These are phyloP conservation scores for Helminthosporium solani DNA, from an alignment of 2,329 filamentous ascomycete species.

Conservation along the genomic window DNA sequence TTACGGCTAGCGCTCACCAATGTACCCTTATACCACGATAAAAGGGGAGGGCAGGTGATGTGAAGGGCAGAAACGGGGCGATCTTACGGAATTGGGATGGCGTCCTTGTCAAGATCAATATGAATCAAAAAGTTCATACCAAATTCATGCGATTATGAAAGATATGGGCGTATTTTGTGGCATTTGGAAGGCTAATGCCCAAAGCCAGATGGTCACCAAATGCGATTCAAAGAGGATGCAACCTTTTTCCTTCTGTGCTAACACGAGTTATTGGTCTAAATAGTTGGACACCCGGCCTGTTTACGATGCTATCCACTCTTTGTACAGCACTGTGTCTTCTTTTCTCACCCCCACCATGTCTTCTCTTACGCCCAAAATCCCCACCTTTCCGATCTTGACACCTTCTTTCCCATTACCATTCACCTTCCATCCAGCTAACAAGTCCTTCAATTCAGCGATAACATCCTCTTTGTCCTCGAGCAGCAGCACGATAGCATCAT, in stretches of 20 bases:
- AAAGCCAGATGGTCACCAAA: not conserved
- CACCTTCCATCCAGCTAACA: constrained; percentile 66
- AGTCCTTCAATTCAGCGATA: constrained; percentile 58
- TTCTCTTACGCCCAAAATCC: constrained; percentile 67
- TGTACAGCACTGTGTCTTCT: constrained; percentile 45
- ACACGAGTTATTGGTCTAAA: not conserved
- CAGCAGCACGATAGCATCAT: constrained; percentile 82
- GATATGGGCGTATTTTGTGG: not conserved
- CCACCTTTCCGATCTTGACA: constrained; percentile 61
- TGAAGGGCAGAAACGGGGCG: constrained; percentile 35
- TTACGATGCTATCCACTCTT: constrained; percentile 37
- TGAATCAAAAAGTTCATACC: constrained; percentile 45
- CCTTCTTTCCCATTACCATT: constrained; percentile 36
- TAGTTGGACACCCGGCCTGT: not conserved
- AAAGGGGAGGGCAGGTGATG: constrained; percentile 34
- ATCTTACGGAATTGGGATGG: constrained; percentile 43
- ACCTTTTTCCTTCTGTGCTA: not conserved
- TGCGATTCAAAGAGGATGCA: not conserved
- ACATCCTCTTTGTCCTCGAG: constrained; percentile 72
- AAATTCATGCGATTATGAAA: not conserved
- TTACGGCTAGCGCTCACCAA: constrained; percentile 42
- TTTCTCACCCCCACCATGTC: constrained; percentile 66
- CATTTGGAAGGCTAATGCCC: not conserved
- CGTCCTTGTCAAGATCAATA: constrained; percentile 45
- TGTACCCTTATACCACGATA: constrained; percentile 43